Conservation (phyloP, 2,329 filamentous ascomycete species). For the Ceratocystis cacaofunesta region DNA sequence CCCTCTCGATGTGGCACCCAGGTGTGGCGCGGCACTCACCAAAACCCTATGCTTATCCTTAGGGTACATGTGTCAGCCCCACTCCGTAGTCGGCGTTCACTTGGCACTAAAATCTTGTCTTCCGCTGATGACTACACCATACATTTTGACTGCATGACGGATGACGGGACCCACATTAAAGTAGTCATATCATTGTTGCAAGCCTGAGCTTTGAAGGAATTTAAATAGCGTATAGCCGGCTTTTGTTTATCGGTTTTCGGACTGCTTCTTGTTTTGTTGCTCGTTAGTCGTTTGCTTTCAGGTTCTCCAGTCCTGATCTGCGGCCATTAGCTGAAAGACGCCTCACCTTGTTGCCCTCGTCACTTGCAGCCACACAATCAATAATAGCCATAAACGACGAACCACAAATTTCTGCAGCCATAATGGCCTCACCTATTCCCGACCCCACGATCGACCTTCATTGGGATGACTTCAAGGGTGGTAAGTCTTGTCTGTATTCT, state of each 20-base stretch:
- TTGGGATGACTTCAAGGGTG: slow-evolving; percentile 49
- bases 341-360: not conserved
- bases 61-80: not conserved
- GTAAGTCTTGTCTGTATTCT: slow-evolving; percentile 11
- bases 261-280: not conserved
- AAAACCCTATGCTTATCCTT: not conserved
- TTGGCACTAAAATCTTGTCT: not conserved
- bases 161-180: not conserved
- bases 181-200: not conserved
- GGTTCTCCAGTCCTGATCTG: slow-evolving; percentile 10
- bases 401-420: not conserved
- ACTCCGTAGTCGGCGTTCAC: slow-evolving; percentile 11
- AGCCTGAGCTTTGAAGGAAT: not conserved
- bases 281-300: not conserved
- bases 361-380: not conserved
- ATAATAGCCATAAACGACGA: not conserved
- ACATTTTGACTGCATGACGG: not conserved
- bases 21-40: not conserved
- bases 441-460: slow-evolving; percentile 53
- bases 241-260: not conserved
- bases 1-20: slow-evolving; percentile 1
- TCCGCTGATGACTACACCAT: not conserved
- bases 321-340: not conserved
- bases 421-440: slow-evolving; percentile 28
- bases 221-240: not conserved